phyloP scores from a whole-genome alignment of 345 rosid species.

The Pelargonium nanum region DNA sequence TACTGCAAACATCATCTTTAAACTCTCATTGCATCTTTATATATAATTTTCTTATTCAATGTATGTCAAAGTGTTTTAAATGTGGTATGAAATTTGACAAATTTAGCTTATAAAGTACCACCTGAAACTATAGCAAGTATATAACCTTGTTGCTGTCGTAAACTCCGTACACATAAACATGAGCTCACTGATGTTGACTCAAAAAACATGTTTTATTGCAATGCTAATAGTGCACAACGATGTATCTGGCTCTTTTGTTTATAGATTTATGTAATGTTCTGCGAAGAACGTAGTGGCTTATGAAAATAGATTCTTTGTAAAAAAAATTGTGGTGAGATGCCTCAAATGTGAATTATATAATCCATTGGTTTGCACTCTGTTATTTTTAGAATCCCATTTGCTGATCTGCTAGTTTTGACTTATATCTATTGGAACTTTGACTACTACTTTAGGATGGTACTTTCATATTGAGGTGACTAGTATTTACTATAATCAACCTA shows the following conservation, averaged over 20 bases:
- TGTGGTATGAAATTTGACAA: background rate
- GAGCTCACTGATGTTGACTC: background rate
- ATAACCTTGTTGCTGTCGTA: background rate
- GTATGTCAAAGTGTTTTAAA: background rate
- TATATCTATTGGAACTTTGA: background rate
- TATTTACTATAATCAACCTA: background rate
- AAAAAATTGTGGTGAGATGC: background rate
- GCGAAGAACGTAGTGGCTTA: background rate
- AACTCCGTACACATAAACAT: background rate
- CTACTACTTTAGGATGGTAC: background rate
- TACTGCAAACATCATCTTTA: conserved; percentile 18
- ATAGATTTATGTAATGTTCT: too few species aligned
- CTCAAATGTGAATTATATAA: background rate
- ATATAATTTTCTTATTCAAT: background rate
- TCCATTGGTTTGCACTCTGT: background rate
- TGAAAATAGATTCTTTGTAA: background rate
- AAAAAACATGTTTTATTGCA: background rate
- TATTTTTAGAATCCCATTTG: background rate
- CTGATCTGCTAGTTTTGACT: background rate
- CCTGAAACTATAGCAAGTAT: background rate
- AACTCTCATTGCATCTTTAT: background rate
- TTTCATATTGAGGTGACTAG: background rate
- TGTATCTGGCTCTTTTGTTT: background rate
- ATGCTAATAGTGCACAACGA: background rate
- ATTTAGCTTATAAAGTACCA: background rate